These are phyloP conservation scores for Penicillium psychrofluorescens DNA, from an alignment of 495 filamentous ascomycete genomes.

Conservation along the genomic window DNA sequence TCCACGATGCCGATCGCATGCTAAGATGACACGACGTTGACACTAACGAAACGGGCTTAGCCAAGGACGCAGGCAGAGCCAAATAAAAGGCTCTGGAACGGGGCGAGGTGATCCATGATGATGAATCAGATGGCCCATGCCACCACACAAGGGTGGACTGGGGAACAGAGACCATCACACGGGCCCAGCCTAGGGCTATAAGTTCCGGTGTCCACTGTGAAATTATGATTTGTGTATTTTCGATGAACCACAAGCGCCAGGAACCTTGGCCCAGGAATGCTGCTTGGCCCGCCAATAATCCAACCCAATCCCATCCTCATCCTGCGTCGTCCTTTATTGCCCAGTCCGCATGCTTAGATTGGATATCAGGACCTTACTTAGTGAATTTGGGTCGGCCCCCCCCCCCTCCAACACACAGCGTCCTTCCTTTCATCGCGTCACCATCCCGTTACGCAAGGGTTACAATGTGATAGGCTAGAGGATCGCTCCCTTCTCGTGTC, in stretches of 20 bases:
- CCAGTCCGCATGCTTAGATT: no score
- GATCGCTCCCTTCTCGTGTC: constrained; percentile 13
- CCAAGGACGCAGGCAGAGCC: constrained; percentile 4
- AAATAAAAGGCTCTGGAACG: constrained; percentile 12
- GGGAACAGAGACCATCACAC: constrained; percentile 7
- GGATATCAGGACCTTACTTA: no score
- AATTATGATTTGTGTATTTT: background rate
- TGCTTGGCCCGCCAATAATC: background rate
- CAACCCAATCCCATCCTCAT: no score
- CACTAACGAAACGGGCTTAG: constrained; percentile 33
- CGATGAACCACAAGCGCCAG: constrained; percentile 9
- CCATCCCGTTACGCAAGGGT: constrained; percentile 36
- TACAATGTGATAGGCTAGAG: constrained; percentile 22
- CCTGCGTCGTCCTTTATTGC: no score
- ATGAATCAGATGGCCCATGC: constrained; percentile 20
- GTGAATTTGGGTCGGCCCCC: no score
- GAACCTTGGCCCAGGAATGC: constrained; percentile 9
- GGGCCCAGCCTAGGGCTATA: constrained; percentile 12
- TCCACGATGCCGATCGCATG: constrained; percentile 36
- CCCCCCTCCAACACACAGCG: no score
- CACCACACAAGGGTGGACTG: background rate
- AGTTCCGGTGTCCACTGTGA: no score
- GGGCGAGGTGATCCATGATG: background rate
- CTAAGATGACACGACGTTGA: constrained; percentile 41
- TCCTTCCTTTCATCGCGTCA: constrained; percentile 7